Percentiles rank a stretch among this genome's conserved stretches.
Evolutionary conservation across 2,329 filamentous ascomycete genomes (phyloP).

Genomic region (Penicillium verrucosum): DNA sequence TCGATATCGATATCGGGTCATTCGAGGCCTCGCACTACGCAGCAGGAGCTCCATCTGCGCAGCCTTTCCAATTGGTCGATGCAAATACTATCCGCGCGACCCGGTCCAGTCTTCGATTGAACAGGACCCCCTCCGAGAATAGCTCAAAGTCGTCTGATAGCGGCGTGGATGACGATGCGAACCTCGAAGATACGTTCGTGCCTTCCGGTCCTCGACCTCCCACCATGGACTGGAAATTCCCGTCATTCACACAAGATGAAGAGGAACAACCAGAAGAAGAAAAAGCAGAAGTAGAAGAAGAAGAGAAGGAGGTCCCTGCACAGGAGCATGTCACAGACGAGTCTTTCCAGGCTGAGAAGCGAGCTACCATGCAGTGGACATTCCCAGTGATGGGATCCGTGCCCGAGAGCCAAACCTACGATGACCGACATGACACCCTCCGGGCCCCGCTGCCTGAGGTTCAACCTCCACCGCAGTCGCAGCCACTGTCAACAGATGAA

Average conservation of each 20-base stretch:
- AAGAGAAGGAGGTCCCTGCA: slow-evolving; percentile 1
- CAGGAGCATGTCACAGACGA: slow-evolving; percentile 18
- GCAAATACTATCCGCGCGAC: slow-evolving; percentile 57
- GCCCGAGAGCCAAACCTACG: slow-evolving; percentile 8
- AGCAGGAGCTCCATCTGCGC: slow-evolving; percentile 50
- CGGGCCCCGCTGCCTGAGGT: slow-evolving; percentile 26
- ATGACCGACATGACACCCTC: slow-evolving; percentile 33
- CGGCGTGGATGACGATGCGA: slow-evolving; percentile 25
- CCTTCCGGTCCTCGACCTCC: slow-evolving; percentile 42
- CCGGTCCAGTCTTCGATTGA: slow-evolving; percentile 48
- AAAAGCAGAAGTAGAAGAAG: not conserved
- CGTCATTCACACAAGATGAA: slow-evolving; percentile 29
- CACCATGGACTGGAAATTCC: slow-evolving; percentile 50
- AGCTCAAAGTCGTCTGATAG: slow-evolving; percentile 33
- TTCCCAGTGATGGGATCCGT: slow-evolving; percentile 46
- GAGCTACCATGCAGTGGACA: slow-evolving; percentile 53
- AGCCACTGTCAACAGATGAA: slow-evolving; percentile 21
- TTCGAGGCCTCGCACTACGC: slow-evolving; percentile 52
- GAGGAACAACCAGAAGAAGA: slow-evolving; percentile 11
- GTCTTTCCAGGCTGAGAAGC: slow-evolving; percentile 31
- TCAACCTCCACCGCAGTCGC: slow-evolving; percentile 1
- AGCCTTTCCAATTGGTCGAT: slow-evolving; percentile 51
- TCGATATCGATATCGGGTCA: slow-evolving; percentile 57
- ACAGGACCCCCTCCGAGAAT: slow-evolving; percentile 37
- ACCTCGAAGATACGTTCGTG: slow-evolving; percentile 31